Base-by-base conservation (phyloP, 129 eudicot species). In the Flaveria linearis region DNA sequence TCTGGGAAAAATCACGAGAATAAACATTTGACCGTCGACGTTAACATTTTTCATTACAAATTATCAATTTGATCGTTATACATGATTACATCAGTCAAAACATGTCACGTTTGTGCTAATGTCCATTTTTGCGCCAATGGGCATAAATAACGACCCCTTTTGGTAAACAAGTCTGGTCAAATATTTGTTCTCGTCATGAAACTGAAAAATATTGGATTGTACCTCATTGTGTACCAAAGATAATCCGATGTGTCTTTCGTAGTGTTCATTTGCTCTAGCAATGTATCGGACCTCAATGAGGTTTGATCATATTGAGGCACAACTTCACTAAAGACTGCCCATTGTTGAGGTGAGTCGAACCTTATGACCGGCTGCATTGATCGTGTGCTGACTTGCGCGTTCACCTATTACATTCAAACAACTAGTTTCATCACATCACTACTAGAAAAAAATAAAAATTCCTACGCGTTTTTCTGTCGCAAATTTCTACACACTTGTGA, bases 171-270 rank as follows among this genome's bases (percentile, higher is more conserved):
- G 41, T 36, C 7, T 5, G 41, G 41, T 36, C 41, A 36, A 36
- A 36, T 36, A 1, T 36, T 36, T 36, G 6, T 36, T 36, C 41
- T 36, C 41, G 41, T 36, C 7, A 36, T 5, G 41, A 36, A 4
- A 36, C 41, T 36, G 7, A 36, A 36, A 36, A 36, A 49, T 14
- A 11, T 11, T 14, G 5, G 15, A 69, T 11, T 11, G 74, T 87
- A 95, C 99, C 96, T 83, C 43, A 81, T 41, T 63, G 94, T 89
- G 91, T 95, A 95, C 99, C 99, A 95, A 63, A 95, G 92, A 78
- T 95, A 95, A 86, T 95, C 99, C 3, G 97, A 75, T 62, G 64
- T 49, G 80, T 95, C 99, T 87, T 91, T 91, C 3, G 99, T 91
- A 22, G 91, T 79, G 66, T 82, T 87, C 78, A 80, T 83, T 12